Evolutionary conservation across 2,329 filamentous ascomycete genomes (phyloP).

Genomic region (Helotiales sp.): DNA sequence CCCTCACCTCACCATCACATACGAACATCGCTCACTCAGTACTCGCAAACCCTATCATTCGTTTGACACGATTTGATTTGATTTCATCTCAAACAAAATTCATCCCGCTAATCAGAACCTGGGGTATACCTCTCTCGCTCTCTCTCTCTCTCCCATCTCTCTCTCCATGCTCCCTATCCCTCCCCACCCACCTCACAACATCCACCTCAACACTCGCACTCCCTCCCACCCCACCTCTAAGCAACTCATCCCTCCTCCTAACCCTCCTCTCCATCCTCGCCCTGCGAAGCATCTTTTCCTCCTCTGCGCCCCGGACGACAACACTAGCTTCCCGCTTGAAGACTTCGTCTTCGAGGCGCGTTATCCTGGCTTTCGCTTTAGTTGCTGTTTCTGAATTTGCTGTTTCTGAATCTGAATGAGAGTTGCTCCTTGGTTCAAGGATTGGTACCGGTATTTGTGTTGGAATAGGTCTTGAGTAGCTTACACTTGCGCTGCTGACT

Average conservation of each 20-base stretch:
- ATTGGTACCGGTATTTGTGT: too few species aligned
- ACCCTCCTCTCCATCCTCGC: slow-evolving; percentile 10
- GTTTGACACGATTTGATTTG: neutral
- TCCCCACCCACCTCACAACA: neutral
- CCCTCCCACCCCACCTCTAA: slow-evolving; percentile 1
- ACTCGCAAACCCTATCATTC: neutral
- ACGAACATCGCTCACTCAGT: neutral
- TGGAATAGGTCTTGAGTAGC: too few species aligned
- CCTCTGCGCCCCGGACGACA: neutral
- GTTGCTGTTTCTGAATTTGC: neutral
- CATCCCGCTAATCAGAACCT: neutral
- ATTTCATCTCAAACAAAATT: neutral
- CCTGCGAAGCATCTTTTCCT: neutral
- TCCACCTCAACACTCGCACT: slow-evolving; percentile 2
- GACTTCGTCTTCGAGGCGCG: neutral
- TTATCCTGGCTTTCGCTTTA: neutral
- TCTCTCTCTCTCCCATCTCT: neutral
- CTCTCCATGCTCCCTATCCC: neutral
- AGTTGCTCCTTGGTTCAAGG: neutral
- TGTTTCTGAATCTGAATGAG: neutral
- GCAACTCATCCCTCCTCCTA: slow-evolving; percentile 3
- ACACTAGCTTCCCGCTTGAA: neutral
- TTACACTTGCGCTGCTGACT: neutral
- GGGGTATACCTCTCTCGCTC: neutral
- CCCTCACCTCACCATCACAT: neutral